Percentiles rank a stretch among this genome's conserved stretches.
These are phyloP conservation scores for Cyclotella kingstonii DNA, from an alignment of 108 stramenopile genomes.

Conservation along the genomic window DNA sequence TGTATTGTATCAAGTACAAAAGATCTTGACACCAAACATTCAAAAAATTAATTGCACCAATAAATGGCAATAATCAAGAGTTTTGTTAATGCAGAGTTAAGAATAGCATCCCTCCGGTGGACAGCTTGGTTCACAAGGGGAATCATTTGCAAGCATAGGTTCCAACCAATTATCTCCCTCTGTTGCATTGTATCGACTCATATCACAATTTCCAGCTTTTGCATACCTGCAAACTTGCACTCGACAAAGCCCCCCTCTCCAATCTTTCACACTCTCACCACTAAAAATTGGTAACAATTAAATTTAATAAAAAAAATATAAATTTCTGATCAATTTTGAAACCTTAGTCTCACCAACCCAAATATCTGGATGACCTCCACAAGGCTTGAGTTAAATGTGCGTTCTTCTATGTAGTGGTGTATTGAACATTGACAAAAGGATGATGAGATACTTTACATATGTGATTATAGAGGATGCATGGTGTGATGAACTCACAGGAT, in stretches of 20 bases:
- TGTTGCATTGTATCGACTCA: conserved; percentile 24
- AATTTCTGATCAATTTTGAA: neutral
- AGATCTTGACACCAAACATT: too few species aligned
- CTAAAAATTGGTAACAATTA: neutral
- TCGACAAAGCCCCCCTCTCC: conserved; percentile 26
- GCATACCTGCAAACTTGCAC: conserved; percentile 40
- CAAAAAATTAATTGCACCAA: too few species aligned
- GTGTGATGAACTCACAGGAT: too few species aligned
- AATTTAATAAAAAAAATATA: neutral
- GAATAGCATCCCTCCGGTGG: conserved; percentile 29
- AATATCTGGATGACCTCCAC: conserved; percentile 27
- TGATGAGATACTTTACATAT: too few species aligned
- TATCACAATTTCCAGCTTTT: conserved; percentile 30
- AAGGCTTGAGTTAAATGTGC: conserved; percentile 34
- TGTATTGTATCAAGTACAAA: too few species aligned
- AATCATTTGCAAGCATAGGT: conserved; percentile 22
- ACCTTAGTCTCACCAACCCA: conserved; percentile 15
- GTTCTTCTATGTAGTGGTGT: too few species aligned
- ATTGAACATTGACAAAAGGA: too few species aligned
- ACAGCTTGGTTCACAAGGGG: conserved; percentile 29
- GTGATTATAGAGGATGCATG: too few species aligned
- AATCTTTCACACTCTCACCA: conserved; percentile 33
- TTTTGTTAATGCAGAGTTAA: neutral
- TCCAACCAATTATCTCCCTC: conserved; percentile 24
- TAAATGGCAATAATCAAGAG: too few species aligned